These are phyloP conservation scores for Penicillium psychrosexuale DNA, from an alignment of 2,329 filamentous ascomycete genomes.

Conservation along the genomic window DNA sequence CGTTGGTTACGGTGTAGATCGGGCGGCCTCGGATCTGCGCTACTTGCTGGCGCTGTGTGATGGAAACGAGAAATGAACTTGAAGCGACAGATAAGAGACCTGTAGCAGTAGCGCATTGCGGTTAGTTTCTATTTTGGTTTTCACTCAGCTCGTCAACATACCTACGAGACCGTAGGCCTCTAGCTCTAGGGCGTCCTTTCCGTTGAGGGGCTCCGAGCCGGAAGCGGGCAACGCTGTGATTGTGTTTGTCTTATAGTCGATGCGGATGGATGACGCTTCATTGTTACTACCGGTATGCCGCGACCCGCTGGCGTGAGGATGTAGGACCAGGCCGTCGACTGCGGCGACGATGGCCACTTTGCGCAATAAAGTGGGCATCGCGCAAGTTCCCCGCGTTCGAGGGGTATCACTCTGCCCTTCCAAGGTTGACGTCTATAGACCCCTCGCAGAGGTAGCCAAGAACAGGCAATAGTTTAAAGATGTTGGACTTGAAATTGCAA, in stretches of 20 bases:
- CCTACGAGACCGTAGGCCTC: conserved; percentile 57
- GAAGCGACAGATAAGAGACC: conserved; percentile 81
- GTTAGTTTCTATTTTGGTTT: neutral
- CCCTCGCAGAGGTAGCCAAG: neutral
- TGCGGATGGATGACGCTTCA: conserved; percentile 59
- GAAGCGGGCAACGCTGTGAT: conserved; percentile 48
- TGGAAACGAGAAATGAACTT: conserved; percentile 78
- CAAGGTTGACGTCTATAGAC: neutral
- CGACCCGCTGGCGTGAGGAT: conserved; percentile 55
- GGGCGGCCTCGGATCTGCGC: conserved; percentile 79
- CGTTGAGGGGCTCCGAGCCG: conserved; percentile 25
- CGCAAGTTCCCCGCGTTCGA: conserved; percentile 2
- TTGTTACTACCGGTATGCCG: conserved; percentile 49
- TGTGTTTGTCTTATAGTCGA: conserved; percentile 64
- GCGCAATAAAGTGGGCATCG: conserved; percentile 73
- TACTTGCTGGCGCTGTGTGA: conserved; percentile 81
- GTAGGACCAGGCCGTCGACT: conserved; percentile 77
- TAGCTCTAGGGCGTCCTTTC: conserved; percentile 47
- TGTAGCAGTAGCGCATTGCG: conserved; percentile 37
- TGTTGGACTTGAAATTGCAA: conserved; percentile 1
- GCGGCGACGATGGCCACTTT: conserved; percentile 79
- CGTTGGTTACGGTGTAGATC: conserved; percentile 82
- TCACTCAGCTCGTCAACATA: conserved; percentile 32
- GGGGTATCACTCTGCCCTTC: neutral
- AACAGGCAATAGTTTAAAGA: neutral